Conservation (phyloP, 2,329 filamentous ascomycete species). For the Aspergillus puulaauensis region DNA sequence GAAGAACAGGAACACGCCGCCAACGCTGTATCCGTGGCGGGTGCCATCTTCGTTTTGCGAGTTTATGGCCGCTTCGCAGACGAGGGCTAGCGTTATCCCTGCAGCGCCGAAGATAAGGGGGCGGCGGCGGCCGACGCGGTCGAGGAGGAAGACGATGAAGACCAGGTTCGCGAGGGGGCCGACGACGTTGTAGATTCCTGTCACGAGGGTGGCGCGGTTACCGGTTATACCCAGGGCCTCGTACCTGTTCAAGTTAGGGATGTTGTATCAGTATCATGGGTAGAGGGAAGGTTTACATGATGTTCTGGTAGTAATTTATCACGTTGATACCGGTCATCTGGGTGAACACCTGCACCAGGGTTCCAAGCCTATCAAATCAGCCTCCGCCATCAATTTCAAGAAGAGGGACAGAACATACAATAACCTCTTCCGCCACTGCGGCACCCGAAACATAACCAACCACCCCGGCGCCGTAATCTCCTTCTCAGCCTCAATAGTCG, state of each 20-base stretch:
- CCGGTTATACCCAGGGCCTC: conserved; percentile 56
- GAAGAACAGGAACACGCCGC: conserved; percentile 67
- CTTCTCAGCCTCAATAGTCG: conserved; percentile 60
- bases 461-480: conserved; percentile 49
- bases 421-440: conserved; percentile 59
- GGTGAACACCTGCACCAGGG: conserved; percentile 63
- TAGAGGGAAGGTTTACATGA: conserved; percentile 20
- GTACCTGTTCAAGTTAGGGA: conserved; percentile 17
- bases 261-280: too few species aligned
- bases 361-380: conserved; percentile 48
- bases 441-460: conserved; percentile 39
- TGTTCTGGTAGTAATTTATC: conserved; percentile 41
- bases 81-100: conserved; percentile 56
- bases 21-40: conserved; percentile 53
- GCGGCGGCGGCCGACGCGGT: conserved; percentile 53
- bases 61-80: conserved; percentile 61
- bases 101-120: conserved; percentile 56
- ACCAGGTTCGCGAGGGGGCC: conserved; percentile 44
- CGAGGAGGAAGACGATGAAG: conserved; percentile 59
- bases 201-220: conserved; percentile 53
- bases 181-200: conserved; percentile 61
- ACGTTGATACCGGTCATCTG: conserved; percentile 45
- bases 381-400: too few species aligned
- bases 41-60: conserved; percentile 47
- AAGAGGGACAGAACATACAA: conserved; percentile 30